Percentiles rank a stretch among this genome's conserved stretches.
Evolutionary conservation across 139 green algal species (phyloP).

Genomic region (Coccomyxa sp.): DNA sequence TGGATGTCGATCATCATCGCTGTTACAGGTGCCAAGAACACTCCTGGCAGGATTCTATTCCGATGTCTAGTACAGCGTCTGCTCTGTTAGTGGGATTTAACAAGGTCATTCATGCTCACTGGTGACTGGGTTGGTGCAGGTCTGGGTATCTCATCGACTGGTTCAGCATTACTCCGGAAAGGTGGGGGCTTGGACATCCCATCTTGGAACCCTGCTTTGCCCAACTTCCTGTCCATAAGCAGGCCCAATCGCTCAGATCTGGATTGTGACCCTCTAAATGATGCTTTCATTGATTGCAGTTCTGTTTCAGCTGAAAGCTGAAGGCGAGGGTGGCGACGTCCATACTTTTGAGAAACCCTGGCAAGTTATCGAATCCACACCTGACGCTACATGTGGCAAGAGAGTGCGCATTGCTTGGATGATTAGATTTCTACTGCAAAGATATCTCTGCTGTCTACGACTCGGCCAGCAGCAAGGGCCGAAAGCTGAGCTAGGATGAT

Average conservation of each 20-base stretch:
- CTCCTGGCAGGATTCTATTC: too few species aligned
- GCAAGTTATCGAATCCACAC: background rate
- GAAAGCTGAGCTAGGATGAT: too few species aligned
- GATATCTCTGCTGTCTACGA: too few species aligned
- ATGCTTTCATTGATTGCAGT: background rate
- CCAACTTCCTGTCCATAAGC: too few species aligned
- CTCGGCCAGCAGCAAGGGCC: too few species aligned
- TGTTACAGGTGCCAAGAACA: background rate
- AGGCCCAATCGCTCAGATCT: background rate
- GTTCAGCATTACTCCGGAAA: background rate
- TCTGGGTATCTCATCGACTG: background rate
- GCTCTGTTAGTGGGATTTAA: too few species aligned
- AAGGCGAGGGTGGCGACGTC: background rate
- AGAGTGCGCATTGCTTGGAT: too few species aligned
- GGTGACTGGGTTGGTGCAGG: background rate
- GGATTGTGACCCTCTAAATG: background rate
- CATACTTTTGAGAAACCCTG: slow-evolving; percentile 15
- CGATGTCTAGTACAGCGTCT: too few species aligned
- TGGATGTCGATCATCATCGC: background rate
- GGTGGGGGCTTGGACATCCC: background rate
- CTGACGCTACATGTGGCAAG: too few species aligned
- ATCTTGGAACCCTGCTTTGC: too few species aligned
- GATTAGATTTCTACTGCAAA: too few species aligned
- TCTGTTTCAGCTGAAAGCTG: slow-evolving; percentile 5
- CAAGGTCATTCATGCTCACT: too few species aligned